Conservation (phyloP, 371 early-diverging fungal species). For the Rhizopus delemar region DNA sequence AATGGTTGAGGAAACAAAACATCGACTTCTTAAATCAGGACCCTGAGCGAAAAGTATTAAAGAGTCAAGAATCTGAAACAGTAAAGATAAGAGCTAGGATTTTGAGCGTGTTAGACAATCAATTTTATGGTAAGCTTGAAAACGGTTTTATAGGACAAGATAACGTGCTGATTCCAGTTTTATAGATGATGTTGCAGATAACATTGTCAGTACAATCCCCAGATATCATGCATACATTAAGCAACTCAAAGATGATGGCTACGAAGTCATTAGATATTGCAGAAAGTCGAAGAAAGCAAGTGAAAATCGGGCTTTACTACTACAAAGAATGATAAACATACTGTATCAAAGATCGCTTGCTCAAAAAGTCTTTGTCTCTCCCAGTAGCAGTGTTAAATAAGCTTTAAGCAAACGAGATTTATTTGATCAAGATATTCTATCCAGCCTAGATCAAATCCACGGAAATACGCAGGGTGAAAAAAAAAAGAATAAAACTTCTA, state of each 20-base stretch:
- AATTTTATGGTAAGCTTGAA: slow-evolving; percentile 4
- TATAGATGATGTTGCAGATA: slow-evolving; percentile 15
- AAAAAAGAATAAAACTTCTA: no score
- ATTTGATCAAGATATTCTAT: slow-evolving; percentile 3
- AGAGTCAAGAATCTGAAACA: background rate
- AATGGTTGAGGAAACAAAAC: slow-evolving; percentile 24
- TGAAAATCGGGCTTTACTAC: no score
- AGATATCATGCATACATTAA: no score
- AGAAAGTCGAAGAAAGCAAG: slow-evolving; percentile 2
- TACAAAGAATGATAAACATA: slow-evolving; percentile 7
- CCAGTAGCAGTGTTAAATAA: background rate
- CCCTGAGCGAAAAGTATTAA: slow-evolving; percentile 21
- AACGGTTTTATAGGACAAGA: slow-evolving; percentile 11
- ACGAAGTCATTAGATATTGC: slow-evolving; percentile 7
- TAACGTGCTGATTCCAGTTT: slow-evolving; percentile 16
- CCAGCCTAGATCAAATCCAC: no score
- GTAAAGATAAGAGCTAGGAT: background rate
- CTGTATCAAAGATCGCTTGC: background rate
- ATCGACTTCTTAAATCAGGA: slow-evolving; percentile 20
- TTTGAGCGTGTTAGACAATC: slow-evolving; percentile 4
- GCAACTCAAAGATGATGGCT: slow-evolving; percentile 11
- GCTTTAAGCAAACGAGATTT: slow-evolving; percentile 5
- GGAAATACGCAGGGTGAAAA: no score
- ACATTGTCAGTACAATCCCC: no score
- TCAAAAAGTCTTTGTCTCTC: background rate